phyloP scores from a whole-genome alignment of 169 alveolate species.

The Condylostoma magnum region DNA sequence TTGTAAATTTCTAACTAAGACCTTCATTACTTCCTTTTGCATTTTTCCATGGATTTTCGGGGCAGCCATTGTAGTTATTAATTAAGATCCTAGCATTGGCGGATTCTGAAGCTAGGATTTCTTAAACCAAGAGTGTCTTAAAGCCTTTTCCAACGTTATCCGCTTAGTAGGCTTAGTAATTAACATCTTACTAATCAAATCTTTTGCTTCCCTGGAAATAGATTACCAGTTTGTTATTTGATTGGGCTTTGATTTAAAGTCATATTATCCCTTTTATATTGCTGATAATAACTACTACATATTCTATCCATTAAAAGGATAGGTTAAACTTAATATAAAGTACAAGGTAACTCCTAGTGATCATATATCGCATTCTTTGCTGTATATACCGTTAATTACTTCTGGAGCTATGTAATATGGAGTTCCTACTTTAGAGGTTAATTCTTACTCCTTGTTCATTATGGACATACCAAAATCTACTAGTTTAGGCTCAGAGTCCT shows the following conservation, averaged over 20 bases:
- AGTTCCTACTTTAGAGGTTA: conserved; percentile 72
- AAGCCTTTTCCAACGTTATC: conserved; percentile 43
- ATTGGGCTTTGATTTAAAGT: conserved; percentile 33
- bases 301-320: conserved; percentile 68
- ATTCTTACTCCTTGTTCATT: neutral
- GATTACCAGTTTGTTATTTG: conserved; percentile 39
- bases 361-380: conserved; percentile 73
- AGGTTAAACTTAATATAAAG: conserved; percentile 57
- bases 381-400: conserved; percentile 58
- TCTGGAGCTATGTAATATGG: conserved; percentile 84
- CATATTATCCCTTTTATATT: conserved; percentile 43
- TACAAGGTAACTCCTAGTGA: conserved; percentile 70
- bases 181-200: no score
- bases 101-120: conserved; percentile 40
- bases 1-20: conserved; percentile 29
- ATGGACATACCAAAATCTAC: conserved; percentile 61
- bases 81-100: neutral
- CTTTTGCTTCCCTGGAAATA: conserved; percentile 42
- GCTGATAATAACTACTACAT: conserved; percentile 34
- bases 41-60: neutral
- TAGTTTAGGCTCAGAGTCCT: conserved; percentile 41
- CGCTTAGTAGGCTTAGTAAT: conserved; percentile 38
- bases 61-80: neutral
- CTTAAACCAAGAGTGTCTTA: conserved; percentile 45
- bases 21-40: conserved; percentile 41